Evolutionary conservation across 768 basidiomycete species (phyloP).

Genomic region (Kwoniella dejecticola): DNA sequence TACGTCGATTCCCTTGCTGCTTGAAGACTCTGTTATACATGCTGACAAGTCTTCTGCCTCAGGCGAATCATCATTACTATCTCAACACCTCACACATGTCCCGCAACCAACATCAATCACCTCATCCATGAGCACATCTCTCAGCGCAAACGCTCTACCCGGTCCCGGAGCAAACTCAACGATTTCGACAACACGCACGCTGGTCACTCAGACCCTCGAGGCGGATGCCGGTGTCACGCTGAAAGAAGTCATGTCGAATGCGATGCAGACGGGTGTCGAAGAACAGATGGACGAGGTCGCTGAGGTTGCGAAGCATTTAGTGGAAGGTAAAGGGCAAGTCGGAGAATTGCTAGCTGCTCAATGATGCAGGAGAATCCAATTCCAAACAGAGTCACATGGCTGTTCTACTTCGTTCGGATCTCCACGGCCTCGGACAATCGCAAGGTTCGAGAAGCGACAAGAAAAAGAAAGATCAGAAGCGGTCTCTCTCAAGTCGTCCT

Average conservation of each 20-base stretch:
- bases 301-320: conserved; percentile 19
- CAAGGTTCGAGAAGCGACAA: no score
- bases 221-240: conserved; percentile 21
- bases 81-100: conserved; percentile 22
- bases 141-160: conserved; percentile 1
- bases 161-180: conserved; percentile 1
- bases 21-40: not conserved
- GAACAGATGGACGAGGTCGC: conserved; percentile 27
- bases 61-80: conserved; percentile 20
- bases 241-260: conserved; percentile 25
- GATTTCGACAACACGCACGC: conserved; percentile 15
- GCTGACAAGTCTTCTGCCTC: not conserved
- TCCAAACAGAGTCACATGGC: no score
- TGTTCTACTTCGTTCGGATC: no score
- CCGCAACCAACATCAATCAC: conserved; percentile 12
- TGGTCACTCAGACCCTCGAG: conserved; percentile 26
- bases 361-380: no score
- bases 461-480: no score
- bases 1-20: conserved; percentile 7
- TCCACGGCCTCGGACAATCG: no score
- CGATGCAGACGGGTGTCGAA: conserved; percentile 27
- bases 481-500: no score
- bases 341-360: not conserved
- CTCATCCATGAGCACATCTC: conserved; percentile 3
- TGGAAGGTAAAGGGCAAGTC: conserved; percentile 4